phyloP scores from a whole-genome alignment of 2,329 filamentous ascomycete species.

The Colletotrichum tropicale region DNA sequence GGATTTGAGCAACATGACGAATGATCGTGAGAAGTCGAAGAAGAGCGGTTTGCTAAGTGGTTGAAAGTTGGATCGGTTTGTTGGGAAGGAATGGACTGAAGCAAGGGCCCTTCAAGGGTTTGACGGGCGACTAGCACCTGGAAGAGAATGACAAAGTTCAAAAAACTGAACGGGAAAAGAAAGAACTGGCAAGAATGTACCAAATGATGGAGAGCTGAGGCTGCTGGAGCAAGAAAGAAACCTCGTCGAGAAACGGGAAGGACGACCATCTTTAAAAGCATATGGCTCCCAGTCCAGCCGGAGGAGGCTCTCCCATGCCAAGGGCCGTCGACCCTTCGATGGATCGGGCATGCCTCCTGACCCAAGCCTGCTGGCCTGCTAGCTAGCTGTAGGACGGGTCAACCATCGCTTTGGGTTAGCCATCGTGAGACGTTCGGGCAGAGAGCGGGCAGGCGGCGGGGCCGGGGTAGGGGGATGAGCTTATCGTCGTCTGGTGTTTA shows the following conservation, averaged over 20 bases:
- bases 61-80: neutral
- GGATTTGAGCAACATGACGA: slow-evolving; percentile 15
- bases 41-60: neutral
- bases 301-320: neutral
- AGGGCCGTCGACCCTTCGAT: neutral
- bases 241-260: neutral
- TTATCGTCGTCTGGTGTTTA: slow-evolving; percentile 20
- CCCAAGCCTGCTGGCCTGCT: neutral
- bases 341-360: neutral
- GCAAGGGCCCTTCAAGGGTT: slow-evolving; percentile 16
- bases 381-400: neutral
- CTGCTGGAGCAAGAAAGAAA: slow-evolving; percentile 3
- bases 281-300: neutral
- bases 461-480: slow-evolving; percentile 14
- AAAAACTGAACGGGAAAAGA: slow-evolving; percentile 3
- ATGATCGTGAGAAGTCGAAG: neutral
- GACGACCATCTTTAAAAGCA: slow-evolving; percentile 11
- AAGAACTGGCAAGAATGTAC: slow-evolving; percentile 6
- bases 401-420: slow-evolving; percentile 6
- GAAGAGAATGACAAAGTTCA: slow-evolving; percentile 19
- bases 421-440: slow-evolving; percentile 15
- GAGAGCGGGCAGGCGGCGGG: slow-evolving; percentile 8
- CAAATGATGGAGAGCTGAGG: slow-evolving; percentile 13
- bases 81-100: slow-evolving; percentile 13
- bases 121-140: slow-evolving; percentile 19